Evolutionary conservation across 2,329 filamentous ascomycete species (phyloP).

Genomic region (Epichloe amarillans): DNA sequence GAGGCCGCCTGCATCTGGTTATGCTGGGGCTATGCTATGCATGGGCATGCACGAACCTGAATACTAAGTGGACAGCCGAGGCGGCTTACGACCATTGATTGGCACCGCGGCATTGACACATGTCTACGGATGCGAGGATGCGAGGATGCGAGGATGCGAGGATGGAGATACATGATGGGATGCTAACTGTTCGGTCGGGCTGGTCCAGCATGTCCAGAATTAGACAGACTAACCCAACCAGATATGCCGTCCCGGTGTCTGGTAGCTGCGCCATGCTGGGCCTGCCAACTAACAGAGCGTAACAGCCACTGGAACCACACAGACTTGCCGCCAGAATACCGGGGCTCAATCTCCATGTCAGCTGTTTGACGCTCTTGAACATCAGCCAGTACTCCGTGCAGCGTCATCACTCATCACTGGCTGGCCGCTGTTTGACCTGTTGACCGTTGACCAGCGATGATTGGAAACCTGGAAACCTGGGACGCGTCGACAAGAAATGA

Average conservation of each 20-base stretch:
- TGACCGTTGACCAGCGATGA: not conserved
- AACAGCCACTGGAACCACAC: not conserved
- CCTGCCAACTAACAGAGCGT: not conserved
- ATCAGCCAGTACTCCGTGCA: too few species aligned
- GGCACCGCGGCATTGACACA: not conserved
- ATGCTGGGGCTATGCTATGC: slow-evolving; percentile 2
- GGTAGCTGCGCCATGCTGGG: slow-evolving; percentile 21
- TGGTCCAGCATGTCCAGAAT: slow-evolving; percentile 25
- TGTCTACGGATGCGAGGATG: not conserved
- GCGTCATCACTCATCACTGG: not conserved
- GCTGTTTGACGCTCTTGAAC: too few species aligned
- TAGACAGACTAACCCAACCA: slow-evolving; percentile 22
- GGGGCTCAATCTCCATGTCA: not conserved
- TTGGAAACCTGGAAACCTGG: not conserved
- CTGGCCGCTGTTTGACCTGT: not conserved
- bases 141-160: not conserved
- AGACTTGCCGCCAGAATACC: not conserved
- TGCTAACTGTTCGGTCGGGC: not conserved
- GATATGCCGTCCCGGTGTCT: slow-evolving; percentile 13
- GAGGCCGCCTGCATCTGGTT: slow-evolving; percentile 7
- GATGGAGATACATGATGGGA: not conserved
- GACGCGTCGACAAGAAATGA: not conserved
- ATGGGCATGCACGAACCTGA: not conserved
- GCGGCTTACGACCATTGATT: slow-evolving; percentile 2
- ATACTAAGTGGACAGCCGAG: not conserved